A percentile compares a stretch with the other conserved stretches of the same genome.
These are phyloP conservation scores for Cairneyella variabilis DNA, from an alignment of 495 filamentous ascomycete species.

Conservation along the genomic window DNA sequence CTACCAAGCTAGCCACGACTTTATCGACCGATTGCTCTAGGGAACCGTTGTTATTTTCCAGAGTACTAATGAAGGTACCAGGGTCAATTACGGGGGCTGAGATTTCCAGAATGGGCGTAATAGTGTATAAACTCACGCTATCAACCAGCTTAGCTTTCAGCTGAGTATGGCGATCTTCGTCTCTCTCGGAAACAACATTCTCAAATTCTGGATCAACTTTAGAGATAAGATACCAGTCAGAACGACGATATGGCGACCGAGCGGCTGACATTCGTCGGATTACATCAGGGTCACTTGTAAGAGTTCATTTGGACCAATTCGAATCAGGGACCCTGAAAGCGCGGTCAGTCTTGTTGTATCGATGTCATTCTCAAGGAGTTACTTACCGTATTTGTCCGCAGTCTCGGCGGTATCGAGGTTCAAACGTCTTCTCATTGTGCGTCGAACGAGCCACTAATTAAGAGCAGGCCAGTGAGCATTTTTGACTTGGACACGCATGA, in stretches of 20 bases:
- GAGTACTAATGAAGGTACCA: constrained; percentile 26
- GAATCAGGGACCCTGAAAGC: constrained; percentile 33
- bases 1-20: constrained; percentile 27
- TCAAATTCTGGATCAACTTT: constrained; percentile 30
- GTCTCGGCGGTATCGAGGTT: too few species aligned
- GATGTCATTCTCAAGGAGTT: too few species aligned
- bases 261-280: constrained; percentile 30
- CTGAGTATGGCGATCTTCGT: constrained; percentile 27
- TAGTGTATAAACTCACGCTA: constrained; percentile 15
- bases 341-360: too few species aligned
- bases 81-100: neutral
- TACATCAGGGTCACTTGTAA: constrained; percentile 33
- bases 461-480: too few species aligned
- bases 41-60: constrained; percentile 35
- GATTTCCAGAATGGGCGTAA: too few species aligned
- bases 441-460: too few species aligned
- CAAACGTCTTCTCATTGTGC: too few species aligned
- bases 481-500: too few species aligned
- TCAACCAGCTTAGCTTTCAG: constrained; percentile 32
- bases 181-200: constrained; percentile 32
- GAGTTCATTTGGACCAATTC: constrained; percentile 42
- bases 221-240: constrained; percentile 29
- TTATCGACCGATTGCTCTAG: constrained; percentile 33
- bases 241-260: constrained; percentile 30
- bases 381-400: too few species aligned